phyloP scores from a whole-genome alignment of 192 early-diverging fungal genomes.

The Chytriomyces sp. region DNA sequence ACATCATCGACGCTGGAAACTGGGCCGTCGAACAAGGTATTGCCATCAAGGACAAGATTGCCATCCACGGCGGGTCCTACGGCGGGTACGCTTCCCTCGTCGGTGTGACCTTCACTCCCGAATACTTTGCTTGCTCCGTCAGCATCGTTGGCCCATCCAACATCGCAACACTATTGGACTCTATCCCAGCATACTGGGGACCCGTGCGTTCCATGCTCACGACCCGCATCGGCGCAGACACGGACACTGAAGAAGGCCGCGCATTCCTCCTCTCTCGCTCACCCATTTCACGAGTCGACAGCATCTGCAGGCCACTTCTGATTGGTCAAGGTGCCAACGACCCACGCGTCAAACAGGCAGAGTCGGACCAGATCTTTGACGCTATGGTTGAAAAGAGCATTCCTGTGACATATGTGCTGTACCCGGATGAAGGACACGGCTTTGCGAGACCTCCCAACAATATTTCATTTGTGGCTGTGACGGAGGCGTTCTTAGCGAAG shows the following conservation, averaged over 20 bases:
- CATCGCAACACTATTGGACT: slow-evolving; percentile 36
- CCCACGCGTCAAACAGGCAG: slow-evolving; percentile 50
- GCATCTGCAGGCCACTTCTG: slow-evolving; percentile 43
- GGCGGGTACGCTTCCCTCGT: slow-evolving; percentile 50
- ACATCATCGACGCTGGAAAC: slow-evolving; percentile 44
- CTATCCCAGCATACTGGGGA: slow-evolving; percentile 48
- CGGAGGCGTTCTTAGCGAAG: slow-evolving; percentile 44
- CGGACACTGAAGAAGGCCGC: slow-evolving; percentile 43
- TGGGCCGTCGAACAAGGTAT: slow-evolving; percentile 42
- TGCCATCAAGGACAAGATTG: slow-evolving; percentile 45
- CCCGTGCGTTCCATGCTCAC: slow-evolving; percentile 17
- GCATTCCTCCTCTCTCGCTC: slow-evolving; percentile 34
- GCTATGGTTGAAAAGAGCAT: slow-evolving; percentile 39
- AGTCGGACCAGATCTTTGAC: slow-evolving; percentile 49
- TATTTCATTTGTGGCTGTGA: slow-evolving; percentile 42
- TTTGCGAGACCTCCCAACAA: slow-evolving; percentile 46
- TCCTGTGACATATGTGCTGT: slow-evolving; percentile 46
- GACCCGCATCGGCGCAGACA: slow-evolving; percentile 34
- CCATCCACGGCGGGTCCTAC: slow-evolving; percentile 48
- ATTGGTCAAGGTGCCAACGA: slow-evolving; percentile 51
- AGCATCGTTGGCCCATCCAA: slow-evolving; percentile 51
- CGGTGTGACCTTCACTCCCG: slow-evolving; percentile 49
- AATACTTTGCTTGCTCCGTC: slow-evolving; percentile 48
- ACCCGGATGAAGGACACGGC: slow-evolving; percentile 49
- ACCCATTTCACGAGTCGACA: slow-evolving; percentile 45